Conservation (phyloP, 768 basidiomycete species). For the Pisolithus marmoratus region DNA sequence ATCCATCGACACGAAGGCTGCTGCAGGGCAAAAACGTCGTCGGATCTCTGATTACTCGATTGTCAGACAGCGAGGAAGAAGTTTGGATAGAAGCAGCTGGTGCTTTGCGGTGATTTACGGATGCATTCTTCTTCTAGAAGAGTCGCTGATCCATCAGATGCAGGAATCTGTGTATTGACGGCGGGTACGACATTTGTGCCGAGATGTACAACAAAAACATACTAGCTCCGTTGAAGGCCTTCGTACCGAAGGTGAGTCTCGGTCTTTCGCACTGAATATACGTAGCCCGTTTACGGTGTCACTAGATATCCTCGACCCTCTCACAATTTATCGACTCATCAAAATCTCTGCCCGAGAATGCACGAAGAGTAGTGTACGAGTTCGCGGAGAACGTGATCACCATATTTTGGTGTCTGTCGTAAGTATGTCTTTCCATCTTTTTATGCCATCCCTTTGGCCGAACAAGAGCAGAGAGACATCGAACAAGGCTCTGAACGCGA, state of each 20-base stretch:
- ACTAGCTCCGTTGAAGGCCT: constrained; percentile 65
- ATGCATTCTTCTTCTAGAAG: background rate
- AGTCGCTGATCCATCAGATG: background rate
- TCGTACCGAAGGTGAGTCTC: constrained; percentile 66
- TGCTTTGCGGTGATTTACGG: constrained; percentile 64
- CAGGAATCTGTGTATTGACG: constrained; percentile 93
- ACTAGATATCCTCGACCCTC: constrained; percentile 68
- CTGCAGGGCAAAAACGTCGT: constrained; percentile 91
- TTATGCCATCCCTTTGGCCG: constrained; percentile 10
- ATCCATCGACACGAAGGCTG: constrained; percentile 84
- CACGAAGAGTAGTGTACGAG: constrained; percentile 74
- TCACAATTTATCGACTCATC: constrained; percentile 58
- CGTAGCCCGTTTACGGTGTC: background rate
- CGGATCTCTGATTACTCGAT: constrained; percentile 76
- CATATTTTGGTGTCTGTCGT: constrained; percentile 92
- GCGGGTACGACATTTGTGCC: constrained; percentile 90
- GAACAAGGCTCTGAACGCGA: constrained; percentile 71
- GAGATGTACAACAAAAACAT: constrained; percentile 98
- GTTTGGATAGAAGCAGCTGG: constrained; percentile 88
- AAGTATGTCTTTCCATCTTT: constrained; percentile 34
- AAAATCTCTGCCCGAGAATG: constrained; percentile 61
- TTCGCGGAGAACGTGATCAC: constrained; percentile 93
- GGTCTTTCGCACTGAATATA: background rate
- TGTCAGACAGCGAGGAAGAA: constrained; percentile 87
- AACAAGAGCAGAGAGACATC: constrained; percentile 69